A percentile compares a stretch with the other conserved stretches of the same genome.
Evolutionary conservation across 2,329 filamentous ascomycete genomes (phyloP).

Genomic region (Beauveria caledonica): DNA sequence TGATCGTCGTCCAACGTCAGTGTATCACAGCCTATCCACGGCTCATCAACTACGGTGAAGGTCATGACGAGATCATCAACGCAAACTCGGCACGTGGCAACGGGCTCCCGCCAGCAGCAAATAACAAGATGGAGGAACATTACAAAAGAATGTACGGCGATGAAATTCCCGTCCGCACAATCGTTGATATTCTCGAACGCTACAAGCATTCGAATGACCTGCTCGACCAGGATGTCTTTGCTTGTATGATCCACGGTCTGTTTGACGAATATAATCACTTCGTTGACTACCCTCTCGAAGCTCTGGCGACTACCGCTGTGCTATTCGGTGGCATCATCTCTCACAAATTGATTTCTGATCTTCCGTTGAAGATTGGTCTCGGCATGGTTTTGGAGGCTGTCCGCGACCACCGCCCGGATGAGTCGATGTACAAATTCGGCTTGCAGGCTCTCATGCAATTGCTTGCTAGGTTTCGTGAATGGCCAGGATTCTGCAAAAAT

Average conservation of each 20-base stretch:
- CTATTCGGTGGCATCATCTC: slow-evolving; percentile 96
- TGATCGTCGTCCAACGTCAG: slow-evolving; percentile 73
- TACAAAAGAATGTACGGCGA: slow-evolving; percentile 98
- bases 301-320: slow-evolving; percentile 88
- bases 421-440: slow-evolving; percentile 97
- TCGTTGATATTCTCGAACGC: slow-evolving; percentile 73
- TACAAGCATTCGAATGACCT: slow-evolving; percentile 85
- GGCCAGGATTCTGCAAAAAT: slow-evolving; percentile 89
- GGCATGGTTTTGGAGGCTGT: slow-evolving; percentile 98
- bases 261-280: slow-evolving; percentile 98
- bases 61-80: slow-evolving; percentile 86
- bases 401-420: slow-evolving; percentile 70
- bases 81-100: slow-evolving; percentile 77
- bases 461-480: slow-evolving; percentile 74
- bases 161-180: slow-evolving; percentile 75
- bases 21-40: slow-evolving; percentile 91
- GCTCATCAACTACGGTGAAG: slow-evolving; percentile 92
- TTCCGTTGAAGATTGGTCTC: slow-evolving; percentile 87
- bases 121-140: slow-evolving; percentile 90
- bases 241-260: slow-evolving; percentile 95
- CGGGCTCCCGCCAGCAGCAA: slow-evolving; percentile 66
- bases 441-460: slow-evolving; percentile 90
- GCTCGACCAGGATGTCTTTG: slow-evolving; percentile 86
- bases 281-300: slow-evolving; percentile 90
- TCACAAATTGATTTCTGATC: slow-evolving; percentile 79